Percentiles rank a stretch among this genome's conserved stretches.
Conservation (phyloP, 1,284 basidiomycete species). For the Tylopilus sp. region DNA sequence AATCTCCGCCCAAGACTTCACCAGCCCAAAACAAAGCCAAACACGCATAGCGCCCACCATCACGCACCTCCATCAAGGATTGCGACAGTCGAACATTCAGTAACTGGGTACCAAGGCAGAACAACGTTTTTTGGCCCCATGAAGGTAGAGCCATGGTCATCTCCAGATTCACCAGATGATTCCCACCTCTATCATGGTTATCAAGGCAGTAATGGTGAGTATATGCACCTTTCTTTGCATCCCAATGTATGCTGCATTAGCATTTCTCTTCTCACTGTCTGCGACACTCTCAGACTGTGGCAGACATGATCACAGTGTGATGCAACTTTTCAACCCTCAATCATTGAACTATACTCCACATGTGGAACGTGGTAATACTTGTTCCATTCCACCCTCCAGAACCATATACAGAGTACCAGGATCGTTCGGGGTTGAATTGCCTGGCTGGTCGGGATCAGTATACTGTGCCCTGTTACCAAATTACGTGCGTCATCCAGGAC, state of each 20-base stretch:
- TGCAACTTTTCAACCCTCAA: conserved; percentile 6
- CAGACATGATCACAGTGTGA: conserved; percentile 1
- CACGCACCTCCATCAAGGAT: conserved; percentile 35
- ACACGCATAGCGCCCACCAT: too few relatives aligned
- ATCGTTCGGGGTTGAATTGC: neutral
- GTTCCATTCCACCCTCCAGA: conserved; percentile 22
- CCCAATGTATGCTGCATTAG: conserved; percentile 20
- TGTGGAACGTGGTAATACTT: conserved; percentile 18
- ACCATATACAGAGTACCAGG: neutral
- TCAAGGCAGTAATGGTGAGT: conserved; percentile 53
- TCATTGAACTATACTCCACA: neutral
- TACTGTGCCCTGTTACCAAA: conserved; percentile 68
- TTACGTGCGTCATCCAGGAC: conserved; percentile 59
- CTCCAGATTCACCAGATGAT: conserved; percentile 19
- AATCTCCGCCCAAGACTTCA: too few relatives aligned
- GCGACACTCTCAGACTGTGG: conserved; percentile 14
- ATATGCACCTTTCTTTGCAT: conserved; percentile 49
- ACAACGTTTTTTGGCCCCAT: neutral
- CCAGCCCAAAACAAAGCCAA: too few relatives aligned
- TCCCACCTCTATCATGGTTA: conserved; percentile 21
- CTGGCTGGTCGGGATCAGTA: too few relatives aligned
- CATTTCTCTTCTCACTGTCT: too few relatives aligned
- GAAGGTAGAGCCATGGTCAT: conserved; percentile 14
- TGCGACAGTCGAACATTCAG: conserved; percentile 10
- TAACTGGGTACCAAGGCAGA: neutral